Evolutionary conservation across 805 yeast species (phyloP).

Genomic region (Lachancea meyersii): DNA sequence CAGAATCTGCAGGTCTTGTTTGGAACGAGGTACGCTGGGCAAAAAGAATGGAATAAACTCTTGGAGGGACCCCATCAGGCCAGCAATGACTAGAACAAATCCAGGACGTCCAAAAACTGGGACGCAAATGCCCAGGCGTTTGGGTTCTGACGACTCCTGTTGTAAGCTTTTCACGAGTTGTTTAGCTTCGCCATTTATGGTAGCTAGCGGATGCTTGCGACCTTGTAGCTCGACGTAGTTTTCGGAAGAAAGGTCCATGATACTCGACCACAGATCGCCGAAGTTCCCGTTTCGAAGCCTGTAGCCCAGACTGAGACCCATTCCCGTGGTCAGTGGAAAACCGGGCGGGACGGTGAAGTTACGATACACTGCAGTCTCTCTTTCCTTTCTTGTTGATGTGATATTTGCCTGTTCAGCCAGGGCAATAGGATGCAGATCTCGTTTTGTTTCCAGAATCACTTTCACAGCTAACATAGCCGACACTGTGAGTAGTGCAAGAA

Average conservation of each 20-base stretch:
- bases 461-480: conserved; percentile 16
- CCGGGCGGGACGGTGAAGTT: conserved; percentile 72
- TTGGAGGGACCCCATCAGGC: conserved; percentile 35
- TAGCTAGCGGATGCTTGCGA: conserved; percentile 11
- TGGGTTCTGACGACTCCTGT: conserved; percentile 5
- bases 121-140: conserved; percentile 28
- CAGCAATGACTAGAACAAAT: conserved; percentile 38
- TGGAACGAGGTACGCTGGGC: conserved; percentile 29
- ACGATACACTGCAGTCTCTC: conserved; percentile 72
- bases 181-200: conserved; percentile 24
- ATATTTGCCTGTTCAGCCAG: conserved; percentile 59
- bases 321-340: conserved; percentile 59
- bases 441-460: conserved; percentile 27
- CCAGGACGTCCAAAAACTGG: conserved; percentile 31
- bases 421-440: conserved; percentile 55
- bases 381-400: conserved; percentile 53
- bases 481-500: conserved; percentile 10
- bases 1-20: conserved; percentile 28
- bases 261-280: conserved; percentile 65
- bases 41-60: conserved; percentile 37
- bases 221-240: conserved; percentile 22
- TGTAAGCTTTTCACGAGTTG: conserved; percentile 13
- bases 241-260: conserved; percentile 28
- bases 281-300: conserved; percentile 68
- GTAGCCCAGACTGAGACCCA: conserved; percentile 58